phyloP scores from a whole-genome alignment of 257 asterid species.

The Voacanga thouarsii region DNA sequence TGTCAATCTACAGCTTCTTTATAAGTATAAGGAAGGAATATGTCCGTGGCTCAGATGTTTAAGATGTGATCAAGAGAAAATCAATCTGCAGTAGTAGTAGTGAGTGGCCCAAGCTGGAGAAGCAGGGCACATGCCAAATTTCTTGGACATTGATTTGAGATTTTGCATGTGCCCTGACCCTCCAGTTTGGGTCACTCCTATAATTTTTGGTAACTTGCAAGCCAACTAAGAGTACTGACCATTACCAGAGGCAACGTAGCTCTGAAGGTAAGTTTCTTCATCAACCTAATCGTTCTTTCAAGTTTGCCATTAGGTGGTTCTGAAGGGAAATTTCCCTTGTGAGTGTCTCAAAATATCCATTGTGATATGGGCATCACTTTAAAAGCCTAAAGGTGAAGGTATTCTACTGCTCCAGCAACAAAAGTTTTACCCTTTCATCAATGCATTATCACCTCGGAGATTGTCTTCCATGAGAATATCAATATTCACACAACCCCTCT shows the following conservation, averaged over 20 bases:
- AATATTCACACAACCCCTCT: too few species aligned
- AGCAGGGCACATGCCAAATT: constrained; percentile 38
- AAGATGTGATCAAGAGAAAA: background rate
- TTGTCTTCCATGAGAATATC: too few species aligned
- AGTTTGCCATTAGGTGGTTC: background rate
- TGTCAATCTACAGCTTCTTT: background rate
- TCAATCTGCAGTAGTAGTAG: background rate
- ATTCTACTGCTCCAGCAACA: too few species aligned
- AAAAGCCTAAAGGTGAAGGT: background rate
- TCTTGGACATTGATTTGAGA: background rate
- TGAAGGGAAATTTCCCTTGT: too few species aligned
- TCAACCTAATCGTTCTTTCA: background rate
- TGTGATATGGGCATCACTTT: background rate
- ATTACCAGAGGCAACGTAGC: background rate
- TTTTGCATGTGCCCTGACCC: constrained; percentile 29
- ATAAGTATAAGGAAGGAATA: background rate
- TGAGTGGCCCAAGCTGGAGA: constrained; percentile 32
- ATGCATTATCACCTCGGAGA: too few species aligned
- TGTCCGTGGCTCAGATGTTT: background rate
- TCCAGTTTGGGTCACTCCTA: constrained; percentile 23
- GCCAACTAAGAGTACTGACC: background rate
- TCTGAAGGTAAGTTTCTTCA: constrained; percentile 3
- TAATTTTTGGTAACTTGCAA: constrained; percentile 2
- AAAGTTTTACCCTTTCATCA: too few species aligned
- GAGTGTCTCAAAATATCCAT: too few species aligned